Conservation (phyloP, 106 monocot genomes). For the Vanilla planifolia region DNA sequence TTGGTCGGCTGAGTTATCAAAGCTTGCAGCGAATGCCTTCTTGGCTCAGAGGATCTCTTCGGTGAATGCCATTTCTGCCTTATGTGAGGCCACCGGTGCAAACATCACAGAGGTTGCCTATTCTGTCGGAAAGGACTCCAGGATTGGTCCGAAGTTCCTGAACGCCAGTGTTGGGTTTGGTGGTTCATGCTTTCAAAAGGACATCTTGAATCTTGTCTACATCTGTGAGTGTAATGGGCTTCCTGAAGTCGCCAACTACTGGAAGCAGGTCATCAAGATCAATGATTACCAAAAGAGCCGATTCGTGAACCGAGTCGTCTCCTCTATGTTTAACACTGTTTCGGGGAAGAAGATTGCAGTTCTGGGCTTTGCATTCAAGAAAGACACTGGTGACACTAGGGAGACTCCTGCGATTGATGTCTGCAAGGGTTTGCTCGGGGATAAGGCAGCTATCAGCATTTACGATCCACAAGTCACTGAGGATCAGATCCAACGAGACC, state of each 20-base stretch:
- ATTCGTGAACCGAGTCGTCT: slow-evolving; percentile 42
- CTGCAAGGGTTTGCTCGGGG: slow-evolving; percentile 33
- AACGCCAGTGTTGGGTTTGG: slow-evolving; percentile 49
- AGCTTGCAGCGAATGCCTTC: slow-evolving; percentile 52
- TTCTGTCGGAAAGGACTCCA: slow-evolving; percentile 37
- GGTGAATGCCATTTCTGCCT: slow-evolving; percentile 35
- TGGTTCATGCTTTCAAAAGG: slow-evolving; percentile 50
- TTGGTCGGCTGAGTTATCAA: slow-evolving; percentile 54
- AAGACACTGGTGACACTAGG: slow-evolving; percentile 44
- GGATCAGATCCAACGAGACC: slow-evolving; percentile 57
- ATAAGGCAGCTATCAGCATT: slow-evolving; percentile 19
- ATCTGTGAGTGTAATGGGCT: slow-evolving; percentile 50
- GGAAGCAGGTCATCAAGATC: slow-evolving; percentile 60
- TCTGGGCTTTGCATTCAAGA: slow-evolving; percentile 46
- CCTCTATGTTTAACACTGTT: slow-evolving; percentile 50
- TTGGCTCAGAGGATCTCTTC: slow-evolving; percentile 52
- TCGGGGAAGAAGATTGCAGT: slow-evolving; percentile 45
- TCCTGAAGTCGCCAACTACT: slow-evolving; percentile 45
- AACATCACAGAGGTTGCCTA: slow-evolving; percentile 35
- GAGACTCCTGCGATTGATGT: slow-evolving; percentile 48
- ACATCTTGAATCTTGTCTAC: slow-evolving; percentile 48
- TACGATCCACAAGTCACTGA: slow-evolving; percentile 22
- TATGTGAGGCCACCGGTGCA: slow-evolving; percentile 45
- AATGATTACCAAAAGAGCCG: slow-evolving; percentile 51
- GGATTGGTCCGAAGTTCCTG: slow-evolving; percentile 44